Base-by-base conservation (phyloP, 176 grass and related monocot species). In the Typha latifolia region DNA sequence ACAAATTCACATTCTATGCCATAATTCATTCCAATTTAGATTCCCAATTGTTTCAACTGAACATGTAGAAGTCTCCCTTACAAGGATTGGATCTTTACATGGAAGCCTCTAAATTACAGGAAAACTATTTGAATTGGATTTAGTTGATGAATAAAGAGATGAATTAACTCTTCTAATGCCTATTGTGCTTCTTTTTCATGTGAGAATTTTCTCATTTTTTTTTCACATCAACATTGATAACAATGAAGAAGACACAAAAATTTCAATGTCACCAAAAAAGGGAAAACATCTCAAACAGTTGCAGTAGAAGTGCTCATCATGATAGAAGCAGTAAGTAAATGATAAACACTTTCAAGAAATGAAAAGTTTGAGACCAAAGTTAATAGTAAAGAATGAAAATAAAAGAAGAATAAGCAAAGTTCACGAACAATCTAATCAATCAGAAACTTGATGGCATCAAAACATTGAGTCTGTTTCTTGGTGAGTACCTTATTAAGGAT, bases 401-500 rank as follows among this genome's bases (percentile, higher is more conserved):
- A 59, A 59, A 16, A n/a, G 11, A 8, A 59, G 16, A 14, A 59
- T 22, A 59, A 59, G n/a, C 16, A 59, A 21, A 59, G 22, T 59
- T 59, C 20, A 22, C 5, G 0, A 59, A 19, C 10, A 9, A 59
- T 19, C 18, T 19, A 22, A 14, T 19, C 53, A 59, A 59, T 11
- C 20, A 59, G 18, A 19, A 19, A 43, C 18, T 59, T 59, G 53
- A 59, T 59, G 20, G 20, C 53, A 59, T 52, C 49, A 72, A 7
- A 67, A 74, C 7, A 67, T 73, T 68, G 16, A 24, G 16, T 19
- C 53, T 19, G 18, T 59, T 43, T 59, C 15, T 43, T 2, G 4
- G 19, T 43, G 51, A 31, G 47, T 61, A 99, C 89, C 89, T 90
- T 55, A 87, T 61, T 47, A 64, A 63, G 0, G 86, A 90, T 68